A percentile compares a stretch with the other conserved stretches of the same genome.
Conservation (phyloP, 768 basidiomycete species). For the Leccinum incarnatum region DNA sequence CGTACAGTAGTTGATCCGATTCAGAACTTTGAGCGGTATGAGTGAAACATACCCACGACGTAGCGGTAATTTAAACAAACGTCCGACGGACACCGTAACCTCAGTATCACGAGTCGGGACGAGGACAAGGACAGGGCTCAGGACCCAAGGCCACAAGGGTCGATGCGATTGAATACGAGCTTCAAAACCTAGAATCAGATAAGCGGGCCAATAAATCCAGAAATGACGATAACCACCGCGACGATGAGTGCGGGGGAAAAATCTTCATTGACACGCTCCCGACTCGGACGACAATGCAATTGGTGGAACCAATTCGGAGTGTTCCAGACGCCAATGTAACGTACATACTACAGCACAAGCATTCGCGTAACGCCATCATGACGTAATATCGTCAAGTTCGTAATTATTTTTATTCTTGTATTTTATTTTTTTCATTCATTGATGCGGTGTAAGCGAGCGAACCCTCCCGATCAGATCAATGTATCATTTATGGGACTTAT, state of each 20-base stretch:
- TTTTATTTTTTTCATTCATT: not conserved
- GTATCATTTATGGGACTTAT: not conserved
- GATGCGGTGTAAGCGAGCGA: not conserved
- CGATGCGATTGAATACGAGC: not conserved
- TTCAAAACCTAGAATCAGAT: not conserved
- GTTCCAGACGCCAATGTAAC: no score
- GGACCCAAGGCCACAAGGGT: not conserved
- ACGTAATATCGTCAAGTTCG: not conserved
- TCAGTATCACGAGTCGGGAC: not conserved
- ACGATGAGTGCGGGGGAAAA: not conserved
- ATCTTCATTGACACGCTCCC: not conserved
- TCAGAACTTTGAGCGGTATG: not conserved
- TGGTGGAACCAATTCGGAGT: not conserved
- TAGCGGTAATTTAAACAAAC: not conserved
- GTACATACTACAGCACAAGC: not conserved
- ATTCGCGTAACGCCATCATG: not conserved
- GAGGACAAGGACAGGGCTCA: no score
- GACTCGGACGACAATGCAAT: not conserved
- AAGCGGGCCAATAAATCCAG: not conserved
- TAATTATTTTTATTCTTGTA: not conserved
- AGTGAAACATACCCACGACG: not conserved
- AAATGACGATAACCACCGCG: not conserved
- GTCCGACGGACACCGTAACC: not conserved
- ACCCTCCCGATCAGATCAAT: not conserved
- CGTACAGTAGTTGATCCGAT: not conserved